A percentile compares a stretch with the other conserved stretches of the same genome.
Conservation (phyloP, 2,329 filamentous ascomycete genomes). For the Decorospora gaudefroyi region DNA sequence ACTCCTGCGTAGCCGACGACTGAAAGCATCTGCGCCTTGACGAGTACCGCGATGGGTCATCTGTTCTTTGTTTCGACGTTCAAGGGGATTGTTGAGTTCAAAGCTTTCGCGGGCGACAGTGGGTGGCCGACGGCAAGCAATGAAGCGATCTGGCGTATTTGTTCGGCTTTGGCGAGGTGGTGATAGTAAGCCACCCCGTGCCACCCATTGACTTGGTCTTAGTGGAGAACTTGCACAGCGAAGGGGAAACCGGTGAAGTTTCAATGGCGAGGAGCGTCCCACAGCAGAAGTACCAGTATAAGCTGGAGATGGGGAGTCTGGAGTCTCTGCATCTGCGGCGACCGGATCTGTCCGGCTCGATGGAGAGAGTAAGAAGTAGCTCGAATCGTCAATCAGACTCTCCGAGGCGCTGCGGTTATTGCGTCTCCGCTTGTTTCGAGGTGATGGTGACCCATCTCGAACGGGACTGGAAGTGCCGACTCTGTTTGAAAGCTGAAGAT, state of each 20-base stretch:
- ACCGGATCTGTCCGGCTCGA: not conserved
- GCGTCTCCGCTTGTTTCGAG: slow-evolving; percentile 1
- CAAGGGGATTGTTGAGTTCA: slow-evolving; percentile 56
- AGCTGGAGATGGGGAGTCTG: not conserved
- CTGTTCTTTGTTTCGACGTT: slow-evolving; percentile 54
- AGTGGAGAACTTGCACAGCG: slow-evolving; percentile 40
- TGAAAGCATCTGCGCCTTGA: slow-evolving; percentile 59
- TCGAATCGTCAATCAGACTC: slow-evolving; percentile 4
- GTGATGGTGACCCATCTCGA: not conserved
- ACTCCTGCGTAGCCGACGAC: slow-evolving; percentile 47
- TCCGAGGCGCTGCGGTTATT: slow-evolving; percentile 16
- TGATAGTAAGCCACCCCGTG: slow-evolving; percentile 30
- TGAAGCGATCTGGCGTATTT: slow-evolving; percentile 62
- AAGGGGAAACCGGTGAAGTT: slow-evolving; percentile 21
- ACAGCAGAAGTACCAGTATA: not conserved
- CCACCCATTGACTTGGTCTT: slow-evolving; percentile 39
- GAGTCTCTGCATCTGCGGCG: slow-evolving; percentile 2
- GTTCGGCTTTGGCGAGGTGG: slow-evolving; percentile 25
- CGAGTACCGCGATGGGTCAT: slow-evolving; percentile 52
- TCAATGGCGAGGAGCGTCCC: slow-evolving; percentile 1
- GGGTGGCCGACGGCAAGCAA: slow-evolving; percentile 54
- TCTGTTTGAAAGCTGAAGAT: not conserved
- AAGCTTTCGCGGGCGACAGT: slow-evolving; percentile 55
- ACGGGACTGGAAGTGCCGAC: not conserved
- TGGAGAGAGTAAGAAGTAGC: slow-evolving; percentile 5